Evolutionary conservation across 2,329 filamentous ascomycete species (phyloP).

Genomic region (Pseudogymnoascus sp.): DNA sequence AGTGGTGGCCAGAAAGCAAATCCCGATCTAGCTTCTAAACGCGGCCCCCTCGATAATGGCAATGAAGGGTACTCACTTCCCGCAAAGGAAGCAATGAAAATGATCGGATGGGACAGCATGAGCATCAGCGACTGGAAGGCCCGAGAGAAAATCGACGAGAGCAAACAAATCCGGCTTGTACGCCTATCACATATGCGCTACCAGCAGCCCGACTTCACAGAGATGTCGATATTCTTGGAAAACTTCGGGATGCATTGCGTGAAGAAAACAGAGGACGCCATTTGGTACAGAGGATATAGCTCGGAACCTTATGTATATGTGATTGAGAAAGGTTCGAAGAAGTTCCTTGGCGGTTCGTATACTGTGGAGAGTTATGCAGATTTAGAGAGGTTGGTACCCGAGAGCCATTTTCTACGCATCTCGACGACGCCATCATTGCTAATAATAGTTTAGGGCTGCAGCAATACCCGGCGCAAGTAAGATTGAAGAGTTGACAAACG

Average conservation of each 20-base stretch:
- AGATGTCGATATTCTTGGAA: constrained; percentile 36
- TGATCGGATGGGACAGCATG: background rate
- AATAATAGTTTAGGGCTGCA: constrained; percentile 27
- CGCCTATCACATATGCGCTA: constrained; percentile 45
- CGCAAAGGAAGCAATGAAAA: background rate
- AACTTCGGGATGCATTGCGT: constrained; percentile 28
- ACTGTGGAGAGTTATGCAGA: constrained; percentile 47
- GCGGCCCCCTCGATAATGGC: background rate
- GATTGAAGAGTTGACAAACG: constrained; percentile 39
- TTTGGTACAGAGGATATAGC: constrained; percentile 52
- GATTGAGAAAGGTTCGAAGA: constrained; percentile 37
- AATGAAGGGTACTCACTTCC: background rate
- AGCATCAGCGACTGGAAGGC: constrained; percentile 15
- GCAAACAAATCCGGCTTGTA: constrained; percentile 38
- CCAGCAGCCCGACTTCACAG: constrained; percentile 41
- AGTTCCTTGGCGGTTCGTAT: constrained; percentile 49
- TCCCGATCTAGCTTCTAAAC: background rate
- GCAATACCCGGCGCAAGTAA: constrained; percentile 37
- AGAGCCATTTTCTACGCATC: background rate
- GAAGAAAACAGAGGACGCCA: constrained; percentile 28
- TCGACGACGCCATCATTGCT: background rate
- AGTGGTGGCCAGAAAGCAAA: background rate
- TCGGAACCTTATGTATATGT: constrained; percentile 50
- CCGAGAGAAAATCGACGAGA: constrained; percentile 31
- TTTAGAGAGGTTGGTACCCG: constrained; percentile 33